A percentile compares a stretch with the other conserved stretches of the same genome.
Evolutionary conservation across 169 alveolate species (phyloP).

Genomic region (Theileria orientalis): DNA sequence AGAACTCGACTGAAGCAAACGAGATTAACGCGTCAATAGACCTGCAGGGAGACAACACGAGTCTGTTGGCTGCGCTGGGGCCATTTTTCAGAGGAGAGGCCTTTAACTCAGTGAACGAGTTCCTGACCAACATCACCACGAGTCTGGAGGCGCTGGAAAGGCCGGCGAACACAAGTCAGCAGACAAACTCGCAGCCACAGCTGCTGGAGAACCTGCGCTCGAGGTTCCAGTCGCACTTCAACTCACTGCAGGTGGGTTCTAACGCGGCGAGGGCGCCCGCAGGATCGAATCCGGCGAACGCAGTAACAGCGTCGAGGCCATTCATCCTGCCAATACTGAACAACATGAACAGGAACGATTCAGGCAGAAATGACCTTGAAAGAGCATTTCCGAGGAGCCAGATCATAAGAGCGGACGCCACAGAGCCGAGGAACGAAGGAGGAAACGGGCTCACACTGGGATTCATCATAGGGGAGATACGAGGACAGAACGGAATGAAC

Average conservation of each 20-base stretch:
- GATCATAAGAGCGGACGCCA: background rate
- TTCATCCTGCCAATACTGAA: too few species aligned
- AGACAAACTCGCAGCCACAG: background rate
- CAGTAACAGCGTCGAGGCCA: too few species aligned
- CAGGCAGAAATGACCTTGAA: too few species aligned
- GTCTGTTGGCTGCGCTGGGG: constrained; percentile 23
- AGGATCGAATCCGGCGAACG: too few species aligned
- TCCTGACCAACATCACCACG: background rate
- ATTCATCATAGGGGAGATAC: constrained; percentile 39
- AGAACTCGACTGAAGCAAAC: constrained; percentile 5
- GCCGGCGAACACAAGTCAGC: background rate
- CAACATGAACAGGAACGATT: too few species aligned
- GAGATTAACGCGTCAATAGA: constrained; percentile 26
- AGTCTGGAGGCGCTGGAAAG: background rate
- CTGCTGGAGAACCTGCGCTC: background rate
- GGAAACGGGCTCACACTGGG: constrained; percentile 43
- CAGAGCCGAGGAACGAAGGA: background rate
- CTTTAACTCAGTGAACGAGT: background rate
- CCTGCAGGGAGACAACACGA: constrained; percentile 16
- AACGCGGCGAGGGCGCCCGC: too few species aligned
- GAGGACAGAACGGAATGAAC: background rate
- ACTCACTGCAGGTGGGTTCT: background rate
- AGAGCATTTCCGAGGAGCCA: too few species aligned
- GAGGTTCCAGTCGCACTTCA: background rate
- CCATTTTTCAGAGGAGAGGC: constrained; percentile 12